Evolutionary conservation across 805 yeast genomes (phyloP), one percentile per base, ranked within the genome.

Genomic region (Osmozyma mogii): DNA sequence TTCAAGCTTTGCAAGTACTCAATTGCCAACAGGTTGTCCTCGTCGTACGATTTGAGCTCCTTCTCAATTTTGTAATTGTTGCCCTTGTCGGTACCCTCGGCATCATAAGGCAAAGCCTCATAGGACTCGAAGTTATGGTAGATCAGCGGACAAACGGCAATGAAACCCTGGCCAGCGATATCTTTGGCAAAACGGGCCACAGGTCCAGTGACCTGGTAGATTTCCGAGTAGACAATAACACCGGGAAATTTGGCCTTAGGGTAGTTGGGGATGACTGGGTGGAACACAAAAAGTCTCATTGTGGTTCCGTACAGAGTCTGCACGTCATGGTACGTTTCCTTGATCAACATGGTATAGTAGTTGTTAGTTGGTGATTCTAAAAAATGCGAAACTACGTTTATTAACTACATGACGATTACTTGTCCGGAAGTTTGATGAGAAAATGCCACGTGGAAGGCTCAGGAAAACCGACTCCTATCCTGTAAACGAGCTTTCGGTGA

Each of bases 241-340:
- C 82, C 94, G 1, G 94, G 92, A 47, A 81, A 82, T 48, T 75
- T 77, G 32, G 83, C 92, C 22, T 66, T 55, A n/a, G 92, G 89
- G 55, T 78, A 81, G 31, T 77, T 77, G 22, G 77, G 71, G 29
- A 82, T 67, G 41, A 65, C 70, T 9, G 94, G 94, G 30, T 77
- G 81, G 52, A 54, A 81, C 13, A 72, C 67, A 53, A 61, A 77
- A 23, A 82, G 58, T 33, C 92, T 65, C 69, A 82, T 68, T 17
- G 75, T 70, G 10, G 85, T 76, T 16, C 77, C 82, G 36, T 65
- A 65, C 2, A 82, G 70, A 7, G 92, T 81, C 37, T 58, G 48
- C 22, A 81, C 75, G 47, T 82, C 92, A 37, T 68, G 69, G 49
- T 48, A 73, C 3, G 73, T 50, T 50, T 82, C 92, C 29, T 71